Evolutionary conservation across 1,284 basidiomycete genomes (phyloP).

Genomic region (Phenoliferia sp.): DNA sequence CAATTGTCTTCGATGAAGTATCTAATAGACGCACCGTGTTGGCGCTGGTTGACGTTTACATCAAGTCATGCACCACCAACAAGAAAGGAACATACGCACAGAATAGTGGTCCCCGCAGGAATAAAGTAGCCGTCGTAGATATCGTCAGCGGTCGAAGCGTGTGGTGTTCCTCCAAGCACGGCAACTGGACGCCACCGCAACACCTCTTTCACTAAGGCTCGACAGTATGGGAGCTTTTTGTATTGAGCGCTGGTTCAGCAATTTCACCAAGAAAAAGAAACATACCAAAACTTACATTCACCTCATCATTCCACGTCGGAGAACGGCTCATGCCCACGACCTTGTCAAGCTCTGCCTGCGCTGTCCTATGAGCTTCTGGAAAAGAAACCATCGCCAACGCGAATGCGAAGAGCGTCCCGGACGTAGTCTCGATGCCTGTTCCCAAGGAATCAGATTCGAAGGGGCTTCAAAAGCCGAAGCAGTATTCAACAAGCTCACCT

Average conservation of each 20-base stretch:
- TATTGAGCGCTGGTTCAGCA: too few relatives aligned
- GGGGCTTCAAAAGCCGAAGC: background rate
- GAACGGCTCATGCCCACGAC: conserved; percentile 28
- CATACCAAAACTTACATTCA: background rate
- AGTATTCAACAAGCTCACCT: conserved; percentile 1
- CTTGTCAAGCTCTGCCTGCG: conserved; percentile 35
- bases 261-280: background rate
- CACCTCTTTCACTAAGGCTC: conserved; percentile 34
- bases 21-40: too few relatives aligned
- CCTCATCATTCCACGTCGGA: conserved; percentile 35
- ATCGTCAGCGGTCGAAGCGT: conserved; percentile 8
- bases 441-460: background rate
- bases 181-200: conserved; percentile 37
- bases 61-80: background rate
- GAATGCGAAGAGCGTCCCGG: conserved; percentile 1
- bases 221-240: conserved; percentile 39
- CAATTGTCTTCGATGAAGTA: too few relatives aligned
- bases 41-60: background rate
- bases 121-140: conserved; percentile 35
- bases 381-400: conserved; percentile 36
- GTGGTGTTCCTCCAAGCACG: conserved; percentile 14
- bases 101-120: conserved; percentile 43
- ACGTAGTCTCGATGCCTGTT: conserved; percentile 18
- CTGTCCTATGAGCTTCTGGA: conserved; percentile 21
- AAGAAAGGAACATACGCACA: background rate